Evolutionary conservation across 2,329 filamentous ascomycete species (phyloP), one percentile per base, ranked within the genome.

Genomic region (Nemania sp.): DNA sequence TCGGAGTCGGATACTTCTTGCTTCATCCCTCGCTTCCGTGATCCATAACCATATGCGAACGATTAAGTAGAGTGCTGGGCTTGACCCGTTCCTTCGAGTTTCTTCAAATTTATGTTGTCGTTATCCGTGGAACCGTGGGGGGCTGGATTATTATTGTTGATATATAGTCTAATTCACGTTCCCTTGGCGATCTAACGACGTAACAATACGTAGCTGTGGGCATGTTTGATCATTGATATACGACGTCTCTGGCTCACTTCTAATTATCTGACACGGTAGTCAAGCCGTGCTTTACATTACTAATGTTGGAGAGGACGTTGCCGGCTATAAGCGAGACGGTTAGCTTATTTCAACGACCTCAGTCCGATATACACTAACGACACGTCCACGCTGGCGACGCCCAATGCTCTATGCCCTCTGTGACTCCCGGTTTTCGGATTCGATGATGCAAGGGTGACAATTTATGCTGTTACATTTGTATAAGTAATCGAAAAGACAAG

Each of bases 1-100:
- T 60, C 61, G 3, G 58, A 54, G 17, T 62, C 59, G 2, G 56
- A 51, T 45, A 18, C 40, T 15, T 62, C 55, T 21, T 37, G 20
- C 12, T 42, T 54, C 50, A 35, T 58, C 25, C 5, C 51, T 10
- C 32, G 7, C 9, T 20, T 37, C 5, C 6, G 13, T 37, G 18
- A 10, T 13, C 46, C 34, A 17, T n/a, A 20, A 9, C n/a, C 35
- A 20, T 7, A 7, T 7, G 25, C 7, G 25, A 29, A 29, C 25
- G 17, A 42, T 17, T 5, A 9, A 5, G 39, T 18, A 2, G 11
- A 32, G n/a, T 20, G n/a, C n/a, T 13, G 15, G 17, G 17, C 2
- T 13, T 49, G 2, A 12, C 35, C 18, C 11, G 2, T 25, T 17
- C 11, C 6, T 48, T 17, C 17, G n/a, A n/a, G 13, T n/a, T 17